Base-by-base conservation (phyloP, 176 grass and related monocot species). In the Saccharum spontaneum region DNA sequence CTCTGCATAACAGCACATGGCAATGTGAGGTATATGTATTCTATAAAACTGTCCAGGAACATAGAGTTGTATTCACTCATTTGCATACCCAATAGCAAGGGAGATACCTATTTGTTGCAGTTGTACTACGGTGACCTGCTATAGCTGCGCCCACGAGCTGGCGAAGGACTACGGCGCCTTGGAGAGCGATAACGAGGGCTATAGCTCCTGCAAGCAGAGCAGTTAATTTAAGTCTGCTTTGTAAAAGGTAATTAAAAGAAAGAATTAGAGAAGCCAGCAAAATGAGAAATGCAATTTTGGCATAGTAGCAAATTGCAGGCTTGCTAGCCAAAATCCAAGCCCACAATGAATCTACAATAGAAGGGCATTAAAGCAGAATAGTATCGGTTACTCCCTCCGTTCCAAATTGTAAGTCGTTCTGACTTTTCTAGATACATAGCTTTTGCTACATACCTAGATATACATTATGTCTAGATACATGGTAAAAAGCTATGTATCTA, bases 161-260 rank as follows among this genome's bases (percentile, higher is more conserved):
- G 96, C 5, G 93, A 94, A 26, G 86, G 67, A 89, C 93, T 98
- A 57, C 73, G 89, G 20, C 83, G 93, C 86, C 87, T 92, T 69
- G 93, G 96, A 86, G 96, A 98, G 66, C 96, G 93, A 28, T 85
- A 84, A 75, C 78, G 89, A 69, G 96, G 96, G 78, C 96, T 98
- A 55, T 90, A 92, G 41, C 97, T 98, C 89, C 93, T 98, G 85
- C 26, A 67, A 67, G 40, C 22, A 91, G 69, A 86, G 40, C 81
- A 86, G 48, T 79, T 64, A 64, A 67, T 50, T 34, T 66, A 66
- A 87, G 60, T 59, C 46, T 82, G n/a, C 55, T 34, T 39, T 79
- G 10, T 10, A 70, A 18, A 37, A 9, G 3, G 24, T 34, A 61
- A 12, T n/a, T 59, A 28, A 7, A 28, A 40, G 6, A 57, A 24